Conservation (phyloP, 2,329 filamentous ascomycete genomes). For the Pochonia chlamydosporia region DNA sequence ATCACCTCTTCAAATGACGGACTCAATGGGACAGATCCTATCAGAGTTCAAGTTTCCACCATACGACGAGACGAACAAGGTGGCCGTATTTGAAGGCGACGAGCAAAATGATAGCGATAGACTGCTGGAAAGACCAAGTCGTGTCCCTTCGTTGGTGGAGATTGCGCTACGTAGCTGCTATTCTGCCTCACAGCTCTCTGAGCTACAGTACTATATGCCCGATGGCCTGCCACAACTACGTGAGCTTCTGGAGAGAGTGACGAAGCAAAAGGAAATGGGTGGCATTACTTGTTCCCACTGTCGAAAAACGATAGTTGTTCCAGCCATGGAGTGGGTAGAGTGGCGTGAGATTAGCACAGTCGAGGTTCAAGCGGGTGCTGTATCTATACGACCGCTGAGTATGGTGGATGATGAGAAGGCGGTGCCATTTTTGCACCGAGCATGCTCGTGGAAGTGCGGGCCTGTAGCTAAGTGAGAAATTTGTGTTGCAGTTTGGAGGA, state of each 20-base stretch:
- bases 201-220: constrained; percentile 38
- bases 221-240: constrained; percentile 34
- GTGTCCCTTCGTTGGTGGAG: constrained; percentile 46
- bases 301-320: constrained; percentile 39
- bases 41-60: constrained; percentile 25
- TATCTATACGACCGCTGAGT: constrained; percentile 20
- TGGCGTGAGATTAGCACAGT: constrained; percentile 43
- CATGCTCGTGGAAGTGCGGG: constrained; percentile 45
- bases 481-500: no score
- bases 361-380: background rate
- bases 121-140: constrained; percentile 16
- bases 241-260: constrained; percentile 32
- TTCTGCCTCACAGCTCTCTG: constrained; percentile 33
- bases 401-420: constrained; percentile 26
- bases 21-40: constrained; percentile 21
- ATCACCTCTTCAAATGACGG: constrained; percentile 24
- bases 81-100: constrained; percentile 14
- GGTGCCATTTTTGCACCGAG: constrained; percentile 42
- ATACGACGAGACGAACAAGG: constrained; percentile 11
- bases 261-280: constrained; percentile 38
- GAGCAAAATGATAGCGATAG: constrained; percentile 6
- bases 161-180: constrained; percentile 42
- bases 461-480: constrained; percentile 28
- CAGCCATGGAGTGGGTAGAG: constrained; percentile 55
- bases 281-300: constrained; percentile 49